A percentile compares a stretch with the other conserved stretches of the same genome.
phyloP scores from a whole-genome alignment of 768 basidiomycete genomes.

The Roridomyces roridus region DNA sequence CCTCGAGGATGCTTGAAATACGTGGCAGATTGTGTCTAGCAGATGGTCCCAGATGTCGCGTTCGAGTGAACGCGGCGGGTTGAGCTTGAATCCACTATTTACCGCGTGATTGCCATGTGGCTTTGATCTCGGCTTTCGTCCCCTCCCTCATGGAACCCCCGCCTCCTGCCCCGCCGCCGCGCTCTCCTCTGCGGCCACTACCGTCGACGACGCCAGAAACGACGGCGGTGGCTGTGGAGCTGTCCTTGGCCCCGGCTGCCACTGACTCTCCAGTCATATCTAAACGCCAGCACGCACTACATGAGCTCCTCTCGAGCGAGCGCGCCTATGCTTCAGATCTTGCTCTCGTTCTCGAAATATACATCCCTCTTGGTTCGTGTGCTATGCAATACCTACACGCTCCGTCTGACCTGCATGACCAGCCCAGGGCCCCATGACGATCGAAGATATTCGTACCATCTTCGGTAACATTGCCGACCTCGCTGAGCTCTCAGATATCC shows the following conservation, averaged over 20 bases:
- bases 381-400: neutral
- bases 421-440: slow-evolving; percentile 67
- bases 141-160: slow-evolving; percentile 13
- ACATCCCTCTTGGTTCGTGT: slow-evolving; percentile 68
- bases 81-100: too few relatives aligned
- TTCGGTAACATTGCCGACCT: slow-evolving; percentile 82
- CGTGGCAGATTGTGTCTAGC: too few relatives aligned
- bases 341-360: slow-evolving; percentile 75
- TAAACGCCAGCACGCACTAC: slow-evolving; percentile 79
- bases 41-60: too few relatives aligned
- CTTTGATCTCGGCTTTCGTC: neutral
- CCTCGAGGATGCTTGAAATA: too few relatives aligned
- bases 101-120: neutral
- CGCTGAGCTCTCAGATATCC: slow-evolving; percentile 71
- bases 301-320: slow-evolving; percentile 80
- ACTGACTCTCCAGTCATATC: slow-evolving; percentile 43
- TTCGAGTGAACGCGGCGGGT: too few relatives aligned
- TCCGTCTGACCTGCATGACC: slow-evolving; percentile 39
- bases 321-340: slow-evolving; percentile 86
- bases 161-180: slow-evolving; percentile 16
- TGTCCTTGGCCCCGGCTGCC: too few relatives aligned
- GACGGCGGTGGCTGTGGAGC: too few relatives aligned
- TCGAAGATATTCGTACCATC: slow-evolving; percentile 71
- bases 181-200: slow-evolving; percentile 13
- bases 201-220: neutral